A percentile compares a stretch with the other conserved stretches of the same genome.
phyloP scores from a whole-genome alignment of 495 filamentous ascomycete species.

The Tetracladium setigerum region DNA sequence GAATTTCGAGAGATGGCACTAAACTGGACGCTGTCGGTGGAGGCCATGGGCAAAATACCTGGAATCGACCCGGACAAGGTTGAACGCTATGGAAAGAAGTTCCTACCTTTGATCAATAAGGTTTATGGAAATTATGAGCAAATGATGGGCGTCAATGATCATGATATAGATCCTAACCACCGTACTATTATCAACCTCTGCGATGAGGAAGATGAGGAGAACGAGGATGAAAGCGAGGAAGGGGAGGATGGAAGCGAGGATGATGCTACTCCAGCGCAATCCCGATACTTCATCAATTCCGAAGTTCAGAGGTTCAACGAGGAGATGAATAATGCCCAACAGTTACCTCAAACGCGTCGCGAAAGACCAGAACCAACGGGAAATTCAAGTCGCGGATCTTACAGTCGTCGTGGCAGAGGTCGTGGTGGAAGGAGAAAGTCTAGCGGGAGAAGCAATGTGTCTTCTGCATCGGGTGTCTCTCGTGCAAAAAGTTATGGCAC shows the following conservation, averaged over 20 bases:
- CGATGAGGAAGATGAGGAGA: conserved; percentile 48
- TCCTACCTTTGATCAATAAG: conserved; percentile 56
- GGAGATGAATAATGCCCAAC: conserved; percentile 8
- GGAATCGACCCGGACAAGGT: conserved; percentile 67
- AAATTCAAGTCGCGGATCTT: neutral
- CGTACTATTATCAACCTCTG: conserved; percentile 61
- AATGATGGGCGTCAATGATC: conserved; percentile 31
- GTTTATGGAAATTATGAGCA: conserved; percentile 50
- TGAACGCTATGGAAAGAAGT: conserved; percentile 54
- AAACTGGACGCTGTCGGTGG: conserved; percentile 50
- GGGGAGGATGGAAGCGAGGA: conserved; percentile 5
- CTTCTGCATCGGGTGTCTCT: neutral
- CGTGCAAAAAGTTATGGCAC: conserved; percentile 2
- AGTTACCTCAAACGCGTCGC: neutral
- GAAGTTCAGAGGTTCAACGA: neutral
- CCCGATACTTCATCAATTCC: neutral
- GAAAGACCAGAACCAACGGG: neutral
- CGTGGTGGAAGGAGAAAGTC: neutral
- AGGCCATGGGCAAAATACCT: conserved; percentile 57
- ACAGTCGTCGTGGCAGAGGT: neutral
- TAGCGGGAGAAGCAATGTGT: neutral
- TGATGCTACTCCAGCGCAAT: neutral
- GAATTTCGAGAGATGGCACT: conserved; percentile 81
- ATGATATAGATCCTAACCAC: conserved; percentile 40
- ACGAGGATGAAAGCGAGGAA: conserved; percentile 38